Conservation (phyloP, 768 basidiomycete species). For the Boletus patriciae region DNA sequence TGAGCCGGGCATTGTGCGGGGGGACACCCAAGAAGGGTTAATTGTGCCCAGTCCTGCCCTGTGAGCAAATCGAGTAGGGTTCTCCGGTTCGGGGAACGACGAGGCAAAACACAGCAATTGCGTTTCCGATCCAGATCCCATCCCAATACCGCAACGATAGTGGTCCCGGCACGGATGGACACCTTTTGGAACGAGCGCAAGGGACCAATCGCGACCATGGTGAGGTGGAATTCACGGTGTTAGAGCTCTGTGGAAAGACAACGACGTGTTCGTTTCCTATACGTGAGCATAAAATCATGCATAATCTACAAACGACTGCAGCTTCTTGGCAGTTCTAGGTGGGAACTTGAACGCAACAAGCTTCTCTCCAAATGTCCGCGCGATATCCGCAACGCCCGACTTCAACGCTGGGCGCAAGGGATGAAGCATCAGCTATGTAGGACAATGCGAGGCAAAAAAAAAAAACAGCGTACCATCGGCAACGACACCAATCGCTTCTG, state of each 20-base stretch:
- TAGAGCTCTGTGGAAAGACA: not conserved
- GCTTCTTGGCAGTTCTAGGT: conserved; percentile 59
- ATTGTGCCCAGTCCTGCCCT: not conserved
- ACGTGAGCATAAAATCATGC: conserved; percentile 21
- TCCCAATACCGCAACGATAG: not conserved
- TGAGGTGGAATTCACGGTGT: not conserved
- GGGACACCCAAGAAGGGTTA: not conserved
- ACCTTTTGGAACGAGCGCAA: not conserved
- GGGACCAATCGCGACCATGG: not conserved
- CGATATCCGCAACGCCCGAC: conserved; percentile 63
- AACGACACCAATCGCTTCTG: conserved; percentile 53
- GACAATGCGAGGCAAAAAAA: not conserved
- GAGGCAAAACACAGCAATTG: not conserved
- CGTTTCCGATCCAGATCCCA: not conserved
- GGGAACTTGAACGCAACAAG: conserved; percentile 78
- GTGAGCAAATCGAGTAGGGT: not conserved
- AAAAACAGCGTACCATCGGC: conserved; percentile 52
- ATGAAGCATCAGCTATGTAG: not conserved
- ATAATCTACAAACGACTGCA: conserved; percentile 74
- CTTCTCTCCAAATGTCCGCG: conserved; percentile 72
- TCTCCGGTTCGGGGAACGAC: not conserved
- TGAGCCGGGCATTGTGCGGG: not conserved
- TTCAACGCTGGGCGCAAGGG: conserved; percentile 47
- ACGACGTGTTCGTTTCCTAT: not conserved
- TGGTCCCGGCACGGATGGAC: too few relatives aligned